Percentiles rank a stretch among this genome's conserved stretches.
Conservation (phyloP, 2,329 filamentous ascomycete genomes). For the Botrytis aclada region DNA sequence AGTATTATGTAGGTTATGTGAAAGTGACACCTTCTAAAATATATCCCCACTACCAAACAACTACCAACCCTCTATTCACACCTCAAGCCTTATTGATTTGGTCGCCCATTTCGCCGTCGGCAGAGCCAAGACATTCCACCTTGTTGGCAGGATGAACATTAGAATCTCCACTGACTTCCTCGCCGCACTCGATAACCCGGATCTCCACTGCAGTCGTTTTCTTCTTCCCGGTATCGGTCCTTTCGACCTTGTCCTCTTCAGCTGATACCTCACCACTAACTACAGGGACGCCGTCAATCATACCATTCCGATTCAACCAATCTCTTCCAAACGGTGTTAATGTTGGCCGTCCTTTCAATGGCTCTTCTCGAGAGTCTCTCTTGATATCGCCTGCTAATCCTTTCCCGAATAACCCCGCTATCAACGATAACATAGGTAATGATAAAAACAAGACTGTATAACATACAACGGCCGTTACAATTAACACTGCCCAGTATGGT, state of each 20-base stretch:
- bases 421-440: constrained; percentile 30
- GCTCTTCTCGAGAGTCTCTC: constrained; percentile 20
- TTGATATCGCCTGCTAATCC: constrained; percentile 23
- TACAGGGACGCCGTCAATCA: constrained; percentile 2
- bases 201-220: neutral
- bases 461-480: constrained; percentile 11
- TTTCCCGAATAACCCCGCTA: constrained; percentile 29
- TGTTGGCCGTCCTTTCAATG: constrained; percentile 19
- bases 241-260: neutral
- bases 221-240: neutral
- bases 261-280: neutral
- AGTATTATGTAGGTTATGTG: neutral
- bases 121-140: neutral
- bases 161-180: neutral
- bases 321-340: constrained; percentile 23
- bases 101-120: neutral
- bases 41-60: neutral
- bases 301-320: constrained; percentile 16
- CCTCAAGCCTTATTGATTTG: neutral
- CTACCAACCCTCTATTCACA: neutral
- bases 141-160: neutral
- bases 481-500: constrained; percentile 30
- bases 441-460: constrained; percentile 13
- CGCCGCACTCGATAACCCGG: neutral
- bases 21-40: neutral